phyloP scores from a whole-genome alignment of 2,329 filamentous ascomycete species.

The Mycogone perniciosa region DNA sequence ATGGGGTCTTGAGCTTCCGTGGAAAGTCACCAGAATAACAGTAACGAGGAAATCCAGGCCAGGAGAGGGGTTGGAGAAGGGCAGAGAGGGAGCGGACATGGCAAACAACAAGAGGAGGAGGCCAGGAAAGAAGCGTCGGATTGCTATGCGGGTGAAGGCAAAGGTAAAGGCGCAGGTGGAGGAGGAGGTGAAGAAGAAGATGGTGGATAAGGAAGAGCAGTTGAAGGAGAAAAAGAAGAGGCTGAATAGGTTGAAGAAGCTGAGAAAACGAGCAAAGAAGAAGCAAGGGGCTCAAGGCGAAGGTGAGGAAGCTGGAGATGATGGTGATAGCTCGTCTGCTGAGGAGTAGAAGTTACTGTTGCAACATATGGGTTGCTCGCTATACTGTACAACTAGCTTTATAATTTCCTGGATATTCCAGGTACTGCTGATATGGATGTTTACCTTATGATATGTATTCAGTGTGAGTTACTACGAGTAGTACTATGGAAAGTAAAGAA shows the following conservation, averaged over 20 bases:
- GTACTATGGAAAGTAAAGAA: too few relatives aligned
- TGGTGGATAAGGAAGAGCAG: constrained; percentile 47
- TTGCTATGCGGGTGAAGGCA: constrained; percentile 42
- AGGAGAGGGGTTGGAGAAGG: constrained; percentile 6
- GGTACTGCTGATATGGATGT: too few relatives aligned
- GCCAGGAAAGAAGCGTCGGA: constrained; percentile 54
- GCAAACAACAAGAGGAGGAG: constrained; percentile 33
- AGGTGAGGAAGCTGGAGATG: constrained; percentile 11
- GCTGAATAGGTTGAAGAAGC: constrained; percentile 53
- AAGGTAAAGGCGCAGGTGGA: constrained; percentile 37
- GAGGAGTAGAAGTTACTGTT: constrained; percentile 13
- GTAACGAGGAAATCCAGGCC: constrained; percentile 25
- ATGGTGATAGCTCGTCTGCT: constrained; percentile 18
- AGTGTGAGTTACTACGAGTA: too few relatives aligned
- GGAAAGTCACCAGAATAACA: constrained; percentile 46
- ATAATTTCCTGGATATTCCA: too few relatives aligned
- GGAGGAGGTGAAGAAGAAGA: constrained; percentile 32
- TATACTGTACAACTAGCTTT: too few relatives aligned
- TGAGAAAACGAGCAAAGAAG: constrained; percentile 52
- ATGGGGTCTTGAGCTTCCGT: constrained; percentile 56
- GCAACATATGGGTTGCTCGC: background rate
- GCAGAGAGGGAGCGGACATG: constrained; percentile 3
- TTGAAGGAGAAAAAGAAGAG: constrained; percentile 57
- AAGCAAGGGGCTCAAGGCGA: constrained; percentile 43
- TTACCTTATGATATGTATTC: too few relatives aligned